Percentiles rank a stretch among this genome's conserved stretches.
These are phyloP conservation scores for Fonsecaea monophora DNA, from an alignment of 2,329 filamentous ascomycete genomes.

Conservation along the genomic window DNA sequence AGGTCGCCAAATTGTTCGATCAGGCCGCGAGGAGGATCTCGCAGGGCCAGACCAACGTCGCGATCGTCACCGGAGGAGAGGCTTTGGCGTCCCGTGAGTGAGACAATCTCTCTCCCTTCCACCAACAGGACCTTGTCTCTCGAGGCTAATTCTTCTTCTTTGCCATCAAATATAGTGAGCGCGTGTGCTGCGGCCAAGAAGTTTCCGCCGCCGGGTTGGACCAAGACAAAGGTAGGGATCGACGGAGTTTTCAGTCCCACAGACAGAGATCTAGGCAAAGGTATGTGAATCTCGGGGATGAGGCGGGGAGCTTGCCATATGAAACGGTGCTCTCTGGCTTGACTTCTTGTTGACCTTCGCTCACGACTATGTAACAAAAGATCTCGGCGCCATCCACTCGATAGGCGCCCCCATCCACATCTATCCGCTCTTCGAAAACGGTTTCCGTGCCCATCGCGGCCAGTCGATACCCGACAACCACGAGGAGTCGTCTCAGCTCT, in stretches of 20 bases:
- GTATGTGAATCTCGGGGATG: conserved; percentile 39
- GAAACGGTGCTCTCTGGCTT: neutral
- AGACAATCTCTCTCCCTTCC: neutral
- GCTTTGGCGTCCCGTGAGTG: conserved; percentile 60
- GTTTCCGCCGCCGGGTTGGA: conserved; percentile 68
- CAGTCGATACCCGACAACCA: conserved; percentile 65
- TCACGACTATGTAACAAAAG: conserved; percentile 44
- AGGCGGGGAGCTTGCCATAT: too few species aligned
- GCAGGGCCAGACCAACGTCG: conserved; percentile 60
- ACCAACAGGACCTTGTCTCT: neutral
- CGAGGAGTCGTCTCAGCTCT: conserved; percentile 65
- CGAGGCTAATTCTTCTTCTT: neutral
- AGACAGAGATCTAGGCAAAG: conserved; percentile 52
- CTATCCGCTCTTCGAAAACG: conserved; percentile 72
- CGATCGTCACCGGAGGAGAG: conserved; percentile 68
- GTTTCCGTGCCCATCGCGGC: conserved; percentile 61
- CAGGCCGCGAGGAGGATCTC: conserved; percentile 66
- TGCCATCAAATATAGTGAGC: conserved; percentile 50
- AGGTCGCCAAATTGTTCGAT: conserved; percentile 68
- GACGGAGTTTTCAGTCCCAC: conserved; percentile 60
- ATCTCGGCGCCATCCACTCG: conserved; percentile 62
- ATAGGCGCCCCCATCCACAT: conserved; percentile 71
- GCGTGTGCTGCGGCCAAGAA: conserved; percentile 60
- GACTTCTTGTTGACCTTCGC: neutral
- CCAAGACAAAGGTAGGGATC: conserved; percentile 54